A percentile compares a stretch with the other conserved stretches of the same genome.
These are phyloP conservation scores for Arthrobotrys entomopaga DNA, from an alignment of 2,329 filamentous ascomycete species.

Conservation along the genomic window DNA sequence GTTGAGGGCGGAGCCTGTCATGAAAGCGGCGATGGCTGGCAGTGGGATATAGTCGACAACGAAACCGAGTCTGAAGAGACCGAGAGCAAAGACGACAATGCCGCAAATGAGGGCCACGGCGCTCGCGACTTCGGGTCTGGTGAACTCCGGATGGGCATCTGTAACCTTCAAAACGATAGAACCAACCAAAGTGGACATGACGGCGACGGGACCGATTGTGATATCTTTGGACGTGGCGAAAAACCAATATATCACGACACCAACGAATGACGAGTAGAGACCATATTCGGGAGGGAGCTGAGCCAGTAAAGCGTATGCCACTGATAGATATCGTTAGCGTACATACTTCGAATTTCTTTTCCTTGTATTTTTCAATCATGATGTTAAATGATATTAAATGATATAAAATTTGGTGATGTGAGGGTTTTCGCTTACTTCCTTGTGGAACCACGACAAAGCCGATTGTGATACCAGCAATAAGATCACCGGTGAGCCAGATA, in stretches of 20 bases:
- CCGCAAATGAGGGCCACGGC: constrained; percentile 81
- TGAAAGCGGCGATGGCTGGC: constrained; percentile 90
- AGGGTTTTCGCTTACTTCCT: constrained; percentile 67
- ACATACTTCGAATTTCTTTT: no score
- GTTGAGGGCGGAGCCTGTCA: constrained; percentile 93
- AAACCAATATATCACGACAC: constrained; percentile 94
- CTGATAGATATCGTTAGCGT: constrained; percentile 29
- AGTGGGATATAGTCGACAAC: constrained; percentile 93
- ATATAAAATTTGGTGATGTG: neutral
- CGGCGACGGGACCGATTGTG: constrained; percentile 94
- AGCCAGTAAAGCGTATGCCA: constrained; percentile 91
- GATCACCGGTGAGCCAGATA: constrained; percentile 87
- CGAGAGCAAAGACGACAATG: constrained; percentile 79
- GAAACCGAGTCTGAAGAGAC: constrained; percentile 82
- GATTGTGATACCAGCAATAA: constrained; percentile 84
- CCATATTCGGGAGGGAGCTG: constrained; percentile 83
- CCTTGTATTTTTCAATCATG: neutral
- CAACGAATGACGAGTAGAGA: constrained; percentile 95
- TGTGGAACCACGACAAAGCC: constrained; percentile 90
- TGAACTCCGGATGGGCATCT: constrained; percentile 68
- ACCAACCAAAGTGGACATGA: constrained; percentile 90
- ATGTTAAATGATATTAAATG: neutral
- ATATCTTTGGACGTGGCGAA: constrained; percentile 99
- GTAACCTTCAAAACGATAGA: constrained; percentile 76
- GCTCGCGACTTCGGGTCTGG: constrained; percentile 76